Evolutionary conservation across 1,139 yeast species (phyloP).

Genomic region (Hyphopichia pseudoburtonii): DNA sequence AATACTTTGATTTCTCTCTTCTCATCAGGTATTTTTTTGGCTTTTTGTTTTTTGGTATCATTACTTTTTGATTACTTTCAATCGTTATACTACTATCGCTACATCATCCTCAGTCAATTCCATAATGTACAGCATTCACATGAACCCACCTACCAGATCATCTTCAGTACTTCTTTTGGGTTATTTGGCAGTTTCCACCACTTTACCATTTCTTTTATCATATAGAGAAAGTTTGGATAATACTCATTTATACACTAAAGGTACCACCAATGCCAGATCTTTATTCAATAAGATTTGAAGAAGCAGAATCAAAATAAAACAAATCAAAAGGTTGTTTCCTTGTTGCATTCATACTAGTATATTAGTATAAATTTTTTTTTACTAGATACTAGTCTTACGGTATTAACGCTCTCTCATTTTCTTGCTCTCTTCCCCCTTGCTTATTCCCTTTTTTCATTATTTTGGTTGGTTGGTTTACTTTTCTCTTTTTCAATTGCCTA

Average conservation of each 20-base stretch:
- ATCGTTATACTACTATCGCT: not conserved
- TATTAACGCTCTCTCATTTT: too few relatives aligned
- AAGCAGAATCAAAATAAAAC: too few relatives aligned
- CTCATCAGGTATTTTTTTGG: not conserved
- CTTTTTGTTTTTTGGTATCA: too few relatives aligned
- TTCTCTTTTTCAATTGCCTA: too few relatives aligned
- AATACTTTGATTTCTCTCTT: not conserved
- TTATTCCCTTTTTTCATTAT: not conserved
- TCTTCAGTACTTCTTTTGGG: slow-evolving; percentile 35
- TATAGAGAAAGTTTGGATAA: slow-evolving; percentile 34
- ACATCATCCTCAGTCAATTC: not conserved
- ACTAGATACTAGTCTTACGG: not conserved
- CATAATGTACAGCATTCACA: slow-evolving; percentile 14
- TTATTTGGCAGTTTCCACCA: slow-evolving; percentile 42
- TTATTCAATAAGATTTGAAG: slow-evolving; percentile 40
- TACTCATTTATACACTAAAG: slow-evolving; percentile 7
- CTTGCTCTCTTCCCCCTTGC: not conserved
- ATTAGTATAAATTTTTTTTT: not conserved
- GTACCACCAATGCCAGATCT: slow-evolving; percentile 30
- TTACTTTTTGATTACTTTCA: not conserved
- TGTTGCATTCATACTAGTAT: not conserved
- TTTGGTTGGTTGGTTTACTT: too few relatives aligned
- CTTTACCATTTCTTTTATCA: slow-evolving; percentile 44
- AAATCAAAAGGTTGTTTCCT: not conserved
- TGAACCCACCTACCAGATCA: slow-evolving; percentile 14